phyloP scores from a whole-genome alignment of 768 basidiomycete species.

The Gymnopilus dilepis region DNA sequence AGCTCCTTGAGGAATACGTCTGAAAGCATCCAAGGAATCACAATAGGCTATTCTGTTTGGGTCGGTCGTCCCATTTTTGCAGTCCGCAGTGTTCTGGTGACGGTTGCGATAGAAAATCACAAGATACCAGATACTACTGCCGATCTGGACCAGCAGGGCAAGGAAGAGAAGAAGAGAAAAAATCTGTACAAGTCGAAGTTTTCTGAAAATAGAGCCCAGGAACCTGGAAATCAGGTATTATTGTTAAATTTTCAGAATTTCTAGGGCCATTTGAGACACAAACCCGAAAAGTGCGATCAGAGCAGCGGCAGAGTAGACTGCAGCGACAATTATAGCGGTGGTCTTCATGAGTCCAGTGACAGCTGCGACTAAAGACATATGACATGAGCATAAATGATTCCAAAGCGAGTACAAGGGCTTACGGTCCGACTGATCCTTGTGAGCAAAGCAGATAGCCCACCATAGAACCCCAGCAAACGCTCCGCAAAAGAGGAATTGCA shows the following conservation, averaged over 20 bases:
- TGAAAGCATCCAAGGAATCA: constrained; percentile 31
- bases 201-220: constrained; percentile 44
- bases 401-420: constrained; percentile 11
- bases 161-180: constrained; percentile 38
- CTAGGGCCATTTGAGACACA: constrained; percentile 9
- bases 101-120: constrained; percentile 38
- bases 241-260: no score
- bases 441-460: constrained; percentile 31
- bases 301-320: constrained; percentile 38
- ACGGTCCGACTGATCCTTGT: constrained; percentile 26
- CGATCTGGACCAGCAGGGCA: constrained; percentile 36
- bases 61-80: constrained; percentile 32
- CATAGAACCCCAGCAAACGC: constrained; percentile 37
- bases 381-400: background rate
- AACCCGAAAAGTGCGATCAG: constrained; percentile 40
- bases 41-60: constrained; percentile 34
- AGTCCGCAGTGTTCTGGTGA: constrained; percentile 31
- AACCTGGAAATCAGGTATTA: constrained; percentile 32
- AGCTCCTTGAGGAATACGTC: constrained; percentile 32
- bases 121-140: constrained; percentile 36
- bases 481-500: constrained; percentile 43
- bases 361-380: constrained; percentile 27
- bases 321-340: constrained; percentile 36
- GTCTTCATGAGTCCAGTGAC: constrained; percentile 34
- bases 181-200: constrained; percentile 39